phyloP scores from a whole-genome alignment of 306 rosid genomes.

The Pachyrhizus erosus region DNA sequence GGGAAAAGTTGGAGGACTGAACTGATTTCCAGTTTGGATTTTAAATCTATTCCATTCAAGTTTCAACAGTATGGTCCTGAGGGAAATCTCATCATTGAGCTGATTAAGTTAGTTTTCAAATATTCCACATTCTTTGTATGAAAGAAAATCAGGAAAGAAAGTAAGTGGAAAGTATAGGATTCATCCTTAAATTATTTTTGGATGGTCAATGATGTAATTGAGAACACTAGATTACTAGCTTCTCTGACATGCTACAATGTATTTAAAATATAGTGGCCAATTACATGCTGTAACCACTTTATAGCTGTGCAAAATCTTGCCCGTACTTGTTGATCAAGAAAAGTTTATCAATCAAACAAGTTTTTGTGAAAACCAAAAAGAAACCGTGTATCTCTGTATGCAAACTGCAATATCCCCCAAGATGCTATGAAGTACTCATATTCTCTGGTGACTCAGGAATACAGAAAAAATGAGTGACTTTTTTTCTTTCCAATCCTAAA shows the following conservation, averaged over 20 bases:
- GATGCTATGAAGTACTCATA: constrained; percentile 26
- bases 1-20: constrained; percentile 32
- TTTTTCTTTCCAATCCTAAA: background rate
- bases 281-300: background rate
- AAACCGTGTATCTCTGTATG: constrained; percentile 26
- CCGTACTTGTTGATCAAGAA: constrained; percentile 48
- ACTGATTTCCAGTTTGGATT: background rate
- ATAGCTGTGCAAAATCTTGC: constrained; percentile 38
- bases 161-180: background rate
- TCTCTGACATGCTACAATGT: constrained; percentile 27
- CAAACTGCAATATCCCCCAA: constrained; percentile 40
- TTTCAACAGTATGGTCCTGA: background rate
- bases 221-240: constrained; percentile 20
- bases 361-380: constrained; percentile 50
- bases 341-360: constrained; percentile 47
- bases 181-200: background rate
- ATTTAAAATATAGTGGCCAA: background rate
- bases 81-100: constrained; percentile 6
- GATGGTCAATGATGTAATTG: constrained; percentile 28
- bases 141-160: background rate
- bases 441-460: constrained; percentile 32
- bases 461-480: constrained; percentile 9
- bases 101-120: background rate
- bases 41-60: constrained; percentile 19
- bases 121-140: constrained; percentile 3